A percentile compares a stretch with the other conserved stretches of the same genome.
Conservation (phyloP, 495 filamentous ascomycete species). For the Aspergillus nanangensis region DNA sequence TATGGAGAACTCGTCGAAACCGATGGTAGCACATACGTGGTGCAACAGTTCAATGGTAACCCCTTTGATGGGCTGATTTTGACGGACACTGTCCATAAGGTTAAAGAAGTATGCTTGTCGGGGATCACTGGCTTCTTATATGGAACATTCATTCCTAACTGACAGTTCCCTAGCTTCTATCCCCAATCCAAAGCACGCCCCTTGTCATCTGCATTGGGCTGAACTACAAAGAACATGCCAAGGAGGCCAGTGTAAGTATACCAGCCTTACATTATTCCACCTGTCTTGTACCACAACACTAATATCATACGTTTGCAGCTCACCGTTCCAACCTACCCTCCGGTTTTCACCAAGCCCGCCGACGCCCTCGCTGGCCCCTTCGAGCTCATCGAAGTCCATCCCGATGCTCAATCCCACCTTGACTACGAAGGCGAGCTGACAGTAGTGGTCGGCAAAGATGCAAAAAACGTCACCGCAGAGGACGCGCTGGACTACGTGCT, state of each 20-base stretch:
- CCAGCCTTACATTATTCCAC: no score
- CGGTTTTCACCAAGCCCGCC: constrained; percentile 69
- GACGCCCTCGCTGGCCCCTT: constrained; percentile 61
- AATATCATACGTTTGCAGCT: constrained; percentile 10
- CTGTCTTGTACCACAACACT: no score
- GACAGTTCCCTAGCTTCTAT: background rate
- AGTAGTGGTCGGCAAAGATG: constrained; percentile 58
- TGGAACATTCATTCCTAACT: background rate
- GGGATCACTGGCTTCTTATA: background rate
- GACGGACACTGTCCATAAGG: constrained; percentile 5
- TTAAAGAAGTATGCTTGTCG: background rate
- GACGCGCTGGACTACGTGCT: constrained; percentile 63
- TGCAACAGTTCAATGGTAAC: constrained; percentile 10
- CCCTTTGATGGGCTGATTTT: constrained; percentile 5
- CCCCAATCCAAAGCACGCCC: constrained; percentile 12
- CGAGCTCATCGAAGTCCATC: constrained; percentile 49
- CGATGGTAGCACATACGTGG: constrained; percentile 4
- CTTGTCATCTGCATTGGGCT: constrained; percentile 61
- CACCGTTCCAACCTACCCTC: constrained; percentile 58
- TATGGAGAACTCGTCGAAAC: constrained; percentile 14
- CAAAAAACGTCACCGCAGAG: constrained; percentile 53
- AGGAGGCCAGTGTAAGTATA: constrained; percentile 47
- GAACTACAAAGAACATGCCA: constrained; percentile 68
- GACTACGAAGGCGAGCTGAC: constrained; percentile 78
- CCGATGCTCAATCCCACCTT: constrained; percentile 30